Evolutionary conservation across 306 rosid genomes (phyloP).

Genomic region (Vigna trinervia): DNA sequence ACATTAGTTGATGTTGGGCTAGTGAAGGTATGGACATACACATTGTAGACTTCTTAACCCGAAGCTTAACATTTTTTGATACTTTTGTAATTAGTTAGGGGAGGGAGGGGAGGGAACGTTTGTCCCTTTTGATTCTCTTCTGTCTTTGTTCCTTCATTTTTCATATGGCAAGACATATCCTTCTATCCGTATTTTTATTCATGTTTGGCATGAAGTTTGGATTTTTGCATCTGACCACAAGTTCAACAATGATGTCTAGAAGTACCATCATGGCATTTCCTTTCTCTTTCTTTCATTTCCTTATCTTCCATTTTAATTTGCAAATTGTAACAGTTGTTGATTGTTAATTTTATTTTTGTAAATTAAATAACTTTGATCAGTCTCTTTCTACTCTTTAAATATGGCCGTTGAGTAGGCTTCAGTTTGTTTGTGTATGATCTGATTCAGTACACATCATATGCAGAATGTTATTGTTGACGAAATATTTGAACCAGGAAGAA

Average conservation of each 20-base stretch:
- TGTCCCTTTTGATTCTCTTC: slow-evolving; percentile 7
- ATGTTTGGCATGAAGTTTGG: slow-evolving; percentile 27
- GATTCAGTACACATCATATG: slow-evolving; percentile 45
- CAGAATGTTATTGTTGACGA: slow-evolving; percentile 81
- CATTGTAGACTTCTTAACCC: slow-evolving; percentile 28
- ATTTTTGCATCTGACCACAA: slow-evolving; percentile 15
- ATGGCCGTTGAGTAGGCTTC: slow-evolving; percentile 19
- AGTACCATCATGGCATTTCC: slow-evolving; percentile 21
- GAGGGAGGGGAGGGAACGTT: background rate
- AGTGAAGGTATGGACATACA: slow-evolving; percentile 66
- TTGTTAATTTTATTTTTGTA: slow-evolving; percentile 21
- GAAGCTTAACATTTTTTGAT: slow-evolving; percentile 12
- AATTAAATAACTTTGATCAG: slow-evolving; percentile 26
- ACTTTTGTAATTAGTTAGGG: background rate
- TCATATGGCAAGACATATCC: slow-evolving; percentile 8
- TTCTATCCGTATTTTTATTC: slow-evolving; percentile 2
- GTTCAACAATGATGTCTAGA: slow-evolving; percentile 24
- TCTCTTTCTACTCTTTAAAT: slow-evolving; percentile 24
- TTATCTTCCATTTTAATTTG: slow-evolving; percentile 32
- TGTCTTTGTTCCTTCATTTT: slow-evolving; percentile 1
- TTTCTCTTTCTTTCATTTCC: slow-evolving; percentile 26
- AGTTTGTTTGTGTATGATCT: slow-evolving; percentile 39
- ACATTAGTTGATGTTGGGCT: slow-evolving; percentile 93
- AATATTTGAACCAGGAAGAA: slow-evolving; percentile 76
- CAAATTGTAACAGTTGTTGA: slow-evolving; percentile 30